phyloP scores from a whole-genome alignment of 164 flowering plant genomes.

The Vitis vinifera region DNA sequence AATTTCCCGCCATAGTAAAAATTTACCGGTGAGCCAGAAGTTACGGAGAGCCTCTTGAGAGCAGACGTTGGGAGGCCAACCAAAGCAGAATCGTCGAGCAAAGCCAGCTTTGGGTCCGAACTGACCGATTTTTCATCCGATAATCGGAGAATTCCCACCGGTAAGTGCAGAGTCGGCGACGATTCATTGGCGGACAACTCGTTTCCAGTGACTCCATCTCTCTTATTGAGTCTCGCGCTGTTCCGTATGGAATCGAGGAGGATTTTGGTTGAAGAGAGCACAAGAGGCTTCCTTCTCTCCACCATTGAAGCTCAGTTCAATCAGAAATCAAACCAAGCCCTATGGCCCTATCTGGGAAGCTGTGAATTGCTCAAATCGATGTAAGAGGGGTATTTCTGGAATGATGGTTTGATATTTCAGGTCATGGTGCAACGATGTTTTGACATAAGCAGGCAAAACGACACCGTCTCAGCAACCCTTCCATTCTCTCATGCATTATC shows the following conservation, averaged over 20 bases:
- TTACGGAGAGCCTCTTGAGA: slow-evolving; percentile 57
- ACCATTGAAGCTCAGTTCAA: slow-evolving; percentile 38
- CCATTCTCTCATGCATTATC: no score
- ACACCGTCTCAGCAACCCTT: no score
- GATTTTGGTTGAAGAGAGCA: slow-evolving; percentile 62
- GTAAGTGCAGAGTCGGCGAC: slow-evolving; percentile 26
- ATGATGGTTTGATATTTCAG: not conserved
- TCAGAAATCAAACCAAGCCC: not conserved
- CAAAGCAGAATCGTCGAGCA: slow-evolving; percentile 56
- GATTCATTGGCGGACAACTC: slow-evolving; percentile 1
- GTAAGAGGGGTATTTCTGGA: not conserved
- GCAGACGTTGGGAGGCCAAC: slow-evolving; percentile 59
- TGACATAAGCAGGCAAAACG: no score
- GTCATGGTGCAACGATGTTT: no score
- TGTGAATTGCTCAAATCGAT: not conserved
- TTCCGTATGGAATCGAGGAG: slow-evolving; percentile 49
- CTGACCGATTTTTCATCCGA: slow-evolving; percentile 13
- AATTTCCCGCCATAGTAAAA: not conserved
- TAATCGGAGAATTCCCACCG: slow-evolving; percentile 67
- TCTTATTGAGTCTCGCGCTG: slow-evolving; percentile 15
- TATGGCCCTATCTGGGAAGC: not conserved
- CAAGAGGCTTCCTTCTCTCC: slow-evolving; percentile 72
- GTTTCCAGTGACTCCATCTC: not conserved
- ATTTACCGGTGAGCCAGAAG: slow-evolving; percentile 76
- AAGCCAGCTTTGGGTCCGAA: slow-evolving; percentile 13